These are phyloP conservation scores for Hyaloscypha bicolor DNA, from an alignment of 495 filamentous ascomycete genomes.

Conservation along the genomic window DNA sequence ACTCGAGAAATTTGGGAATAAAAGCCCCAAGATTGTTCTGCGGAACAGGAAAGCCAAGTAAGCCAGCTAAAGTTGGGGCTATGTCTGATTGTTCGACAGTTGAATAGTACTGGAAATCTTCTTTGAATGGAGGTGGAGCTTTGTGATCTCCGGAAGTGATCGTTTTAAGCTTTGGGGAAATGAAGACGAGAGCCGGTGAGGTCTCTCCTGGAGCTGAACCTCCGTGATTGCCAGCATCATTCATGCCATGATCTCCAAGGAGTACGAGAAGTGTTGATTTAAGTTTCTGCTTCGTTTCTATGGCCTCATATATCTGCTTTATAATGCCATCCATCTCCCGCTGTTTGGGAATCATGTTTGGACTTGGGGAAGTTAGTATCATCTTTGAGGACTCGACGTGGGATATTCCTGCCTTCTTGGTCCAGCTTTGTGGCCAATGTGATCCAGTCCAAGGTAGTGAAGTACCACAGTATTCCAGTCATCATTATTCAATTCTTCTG, in stretches of 20 bases:
- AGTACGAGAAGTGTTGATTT: conserved; percentile 80
- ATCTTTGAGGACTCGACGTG: background rate
- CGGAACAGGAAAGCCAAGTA: conserved; percentile 89
- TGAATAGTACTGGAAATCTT: conserved; percentile 78
- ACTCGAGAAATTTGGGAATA: conserved; percentile 72
- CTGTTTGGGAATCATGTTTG: conserved; percentile 92
- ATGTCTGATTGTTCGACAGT: conserved; percentile 91
- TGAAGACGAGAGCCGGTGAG: conserved; percentile 86
- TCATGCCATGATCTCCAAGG: conserved; percentile 97
- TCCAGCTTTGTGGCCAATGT: conserved; percentile 96
- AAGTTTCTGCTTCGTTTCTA: conserved; percentile 69
- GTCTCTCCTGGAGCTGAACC: conserved; percentile 92
- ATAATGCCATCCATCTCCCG: conserved; percentile 91
- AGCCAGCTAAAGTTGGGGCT: conserved; percentile 82
- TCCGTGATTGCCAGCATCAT: conserved; percentile 96
- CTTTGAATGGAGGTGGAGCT: conserved; percentile 46
- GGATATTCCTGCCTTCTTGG: conserved; percentile 66
- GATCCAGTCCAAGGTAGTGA: conserved; percentile 95
- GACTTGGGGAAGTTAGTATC: conserved; percentile 34
- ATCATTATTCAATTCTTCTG: conserved; percentile 67
- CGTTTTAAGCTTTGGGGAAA: conserved; percentile 78
- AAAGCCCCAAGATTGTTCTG: conserved; percentile 90
- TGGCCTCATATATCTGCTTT: conserved; percentile 70
- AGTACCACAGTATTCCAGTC: conserved; percentile 95
- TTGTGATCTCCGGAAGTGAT: conserved; percentile 45